These are phyloP conservation scores for Saccharomycopsis phalli DNA, from an alignment of 1,139 yeast species.

Conservation along the genomic window DNA sequence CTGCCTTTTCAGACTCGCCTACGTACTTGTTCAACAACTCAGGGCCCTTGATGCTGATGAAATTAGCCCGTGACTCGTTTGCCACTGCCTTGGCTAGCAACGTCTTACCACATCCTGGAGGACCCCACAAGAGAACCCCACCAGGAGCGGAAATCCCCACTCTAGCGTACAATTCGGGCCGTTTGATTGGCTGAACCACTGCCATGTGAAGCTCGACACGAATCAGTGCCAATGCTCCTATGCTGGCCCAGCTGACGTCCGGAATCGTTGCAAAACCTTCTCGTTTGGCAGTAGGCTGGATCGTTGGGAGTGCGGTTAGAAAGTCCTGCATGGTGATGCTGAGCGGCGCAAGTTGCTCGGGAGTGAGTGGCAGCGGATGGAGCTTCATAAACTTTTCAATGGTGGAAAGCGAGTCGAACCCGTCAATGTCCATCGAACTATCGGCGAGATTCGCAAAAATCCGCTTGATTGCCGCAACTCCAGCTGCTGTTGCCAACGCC, in stretches of 20 bases:
- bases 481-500: conserved; percentile 92
- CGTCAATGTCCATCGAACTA: background rate
- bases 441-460: conserved; percentile 39
- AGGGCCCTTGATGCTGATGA: conserved; percentile 92
- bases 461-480: conserved; percentile 87
- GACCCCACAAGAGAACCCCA: conserved; percentile 97
- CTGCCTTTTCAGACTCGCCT: conserved; percentile 94
- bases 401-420: conserved; percentile 37
- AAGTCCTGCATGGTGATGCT: conserved; percentile 76
- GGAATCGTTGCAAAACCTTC: conserved; percentile 99
- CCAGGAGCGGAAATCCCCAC: conserved; percentile 97
- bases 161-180: conserved; percentile 80
- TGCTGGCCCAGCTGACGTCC: conserved; percentile 91
- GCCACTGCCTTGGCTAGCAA: conserved; percentile 95
- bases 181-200: conserved; percentile 89
- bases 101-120: conserved; percentile 98
- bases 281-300: conserved; percentile 95
- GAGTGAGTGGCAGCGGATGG: conserved; percentile 74
- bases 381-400: conserved; percentile 62
- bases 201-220: conserved; percentile 94
- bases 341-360: conserved; percentile 65
- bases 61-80: conserved; percentile 91
- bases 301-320: conserved; percentile 74
- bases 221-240: conserved; percentile 77
- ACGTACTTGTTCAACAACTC: conserved; percentile 90